Base-by-base conservation (phyloP, 2,329 filamentous ascomycete genomes). In the Calonectria multiphialidica region DNA sequence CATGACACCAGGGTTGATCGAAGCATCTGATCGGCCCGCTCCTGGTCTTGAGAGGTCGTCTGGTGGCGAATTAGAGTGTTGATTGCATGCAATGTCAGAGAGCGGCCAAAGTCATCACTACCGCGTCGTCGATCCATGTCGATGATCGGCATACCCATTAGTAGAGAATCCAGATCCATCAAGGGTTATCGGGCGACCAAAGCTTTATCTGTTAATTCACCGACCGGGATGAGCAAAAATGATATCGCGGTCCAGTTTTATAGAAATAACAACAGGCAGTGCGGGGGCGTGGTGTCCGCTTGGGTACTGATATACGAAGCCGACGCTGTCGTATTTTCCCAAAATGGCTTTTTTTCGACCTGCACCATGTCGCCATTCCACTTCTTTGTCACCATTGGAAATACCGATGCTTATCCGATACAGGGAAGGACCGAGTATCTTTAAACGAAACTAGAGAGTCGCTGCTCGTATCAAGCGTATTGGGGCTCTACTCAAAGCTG, bases 371-470 rank as follows among this genome's bases (percentile, higher is more conserved):
- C 55, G 21, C 15, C 30, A 50, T 33, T 40, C 15, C 55, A 47
- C 47, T 35, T 53, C 49, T 68, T 64, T 49, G 64, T 68, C 64
- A 68, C 45, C 57, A 33, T 64, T 50, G 59, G 8, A 21, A 53
- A 42, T 23, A 35, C 12, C 16, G 30, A 63, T 44, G 15, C 13
- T 35, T 55, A 12, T 3, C 37, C 25, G 23, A 59, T n/a, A 21
- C 12, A 6, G 44, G 28, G 50, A 42, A 69, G 49, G 37, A 12
- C 37, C 37, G 55, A 63, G 42, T 61, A 25, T 28, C 42, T 62
- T 67, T 33, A 33, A 37, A 30, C 16, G 45, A 55, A 25, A 18
- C 21, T 13, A 28, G 12, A 35, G 12, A n/a, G 9, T 21, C 5
- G 8, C 45, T 57, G 65, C 50, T 61, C 44, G 45, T 33, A 59